Percentiles rank a stretch among this genome's conserved stretches.
Conservation (phyloP, 2,329 filamentous ascomycete genomes). For the Colletotrichum sp. region DNA sequence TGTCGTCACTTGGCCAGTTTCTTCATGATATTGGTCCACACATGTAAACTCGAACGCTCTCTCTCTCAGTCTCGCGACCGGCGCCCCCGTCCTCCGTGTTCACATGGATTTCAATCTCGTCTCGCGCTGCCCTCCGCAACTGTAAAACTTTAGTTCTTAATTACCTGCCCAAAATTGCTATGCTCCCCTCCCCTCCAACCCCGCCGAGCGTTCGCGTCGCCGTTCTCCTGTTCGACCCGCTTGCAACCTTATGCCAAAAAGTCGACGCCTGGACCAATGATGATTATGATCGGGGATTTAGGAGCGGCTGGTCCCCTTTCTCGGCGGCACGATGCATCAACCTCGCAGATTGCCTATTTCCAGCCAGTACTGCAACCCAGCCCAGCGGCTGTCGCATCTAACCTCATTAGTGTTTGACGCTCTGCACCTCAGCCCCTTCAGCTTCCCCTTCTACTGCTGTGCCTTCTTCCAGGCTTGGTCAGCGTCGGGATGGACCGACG, state of each 20-base stretch:
- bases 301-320: background rate
- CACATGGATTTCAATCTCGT: background rate
- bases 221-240: conserved; percentile 16
- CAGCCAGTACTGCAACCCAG: background rate
- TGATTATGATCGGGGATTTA: background rate
- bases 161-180: background rate
- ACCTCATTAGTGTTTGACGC: conserved; percentile 5
- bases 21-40: background rate
- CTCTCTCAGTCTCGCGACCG: background rate
- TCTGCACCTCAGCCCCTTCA: background rate
- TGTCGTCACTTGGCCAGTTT: background rate
- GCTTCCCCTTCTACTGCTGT: background rate
- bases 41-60: background rate
- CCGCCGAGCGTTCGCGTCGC: background rate
- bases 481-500: conserved; percentile 42
- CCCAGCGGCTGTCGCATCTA: background rate
- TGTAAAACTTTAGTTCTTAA: background rate
- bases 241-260: background rate
- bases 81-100: background rate
- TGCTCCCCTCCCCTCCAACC: background rate
- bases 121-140: conserved; percentile 6
- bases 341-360: background rate
- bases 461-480: conserved; percentile 22
- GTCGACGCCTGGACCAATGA: background rate
- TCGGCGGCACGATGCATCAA: background rate